Percentiles rank a stretch among this genome's conserved stretches.
Conservation (phyloP, 768 basidiomycete genomes). For the Agrocybe praecox region DNA sequence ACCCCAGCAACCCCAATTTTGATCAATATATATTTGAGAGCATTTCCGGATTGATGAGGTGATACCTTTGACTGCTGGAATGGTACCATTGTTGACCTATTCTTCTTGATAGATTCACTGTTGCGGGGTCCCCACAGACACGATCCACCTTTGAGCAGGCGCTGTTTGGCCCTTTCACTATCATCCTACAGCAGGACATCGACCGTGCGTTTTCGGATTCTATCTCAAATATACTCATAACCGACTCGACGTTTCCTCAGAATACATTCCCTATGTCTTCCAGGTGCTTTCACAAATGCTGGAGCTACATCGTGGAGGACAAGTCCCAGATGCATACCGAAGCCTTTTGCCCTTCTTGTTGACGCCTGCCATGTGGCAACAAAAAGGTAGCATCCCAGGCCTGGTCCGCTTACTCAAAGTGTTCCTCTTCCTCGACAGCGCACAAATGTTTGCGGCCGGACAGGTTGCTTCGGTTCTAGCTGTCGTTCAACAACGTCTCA, state of each 20-base stretch:
- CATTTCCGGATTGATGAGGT: conserved; percentile 92
- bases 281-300: conserved; percentile 97
- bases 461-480: conserved; percentile 83
- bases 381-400: conserved; percentile 93
- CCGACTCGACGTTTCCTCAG: conserved; percentile 39
- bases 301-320: conserved; percentile 61
- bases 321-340: conserved; percentile 78
- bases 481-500: conserved; percentile 86
- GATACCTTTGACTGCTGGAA: conserved; percentile 9
- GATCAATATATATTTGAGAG: conserved; percentile 98
- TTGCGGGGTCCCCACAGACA: conserved; percentile 66
- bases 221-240: neutral
- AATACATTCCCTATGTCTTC: conserved; percentile 97
- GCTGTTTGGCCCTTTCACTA: conserved; percentile 84
- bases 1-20: conserved; percentile 97
- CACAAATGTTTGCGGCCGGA: conserved; percentile 64
- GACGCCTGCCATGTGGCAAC: conserved; percentile 86
- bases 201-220: conserved; percentile 60
- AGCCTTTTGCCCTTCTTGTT: conserved; percentile 80
- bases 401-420: conserved; percentile 87
- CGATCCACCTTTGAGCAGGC: conserved; percentile 76
- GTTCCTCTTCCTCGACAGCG: conserved; percentile 73
- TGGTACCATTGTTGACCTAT: conserved; percentile 3
- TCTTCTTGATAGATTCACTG: conserved; percentile 65
- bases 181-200: conserved; percentile 90